A percentile compares a stretch with the other conserved stretches of the same genome.
Conservation (phyloP, 495 filamentous ascomycete species). For the Neurospora tetrasperma region DNA sequence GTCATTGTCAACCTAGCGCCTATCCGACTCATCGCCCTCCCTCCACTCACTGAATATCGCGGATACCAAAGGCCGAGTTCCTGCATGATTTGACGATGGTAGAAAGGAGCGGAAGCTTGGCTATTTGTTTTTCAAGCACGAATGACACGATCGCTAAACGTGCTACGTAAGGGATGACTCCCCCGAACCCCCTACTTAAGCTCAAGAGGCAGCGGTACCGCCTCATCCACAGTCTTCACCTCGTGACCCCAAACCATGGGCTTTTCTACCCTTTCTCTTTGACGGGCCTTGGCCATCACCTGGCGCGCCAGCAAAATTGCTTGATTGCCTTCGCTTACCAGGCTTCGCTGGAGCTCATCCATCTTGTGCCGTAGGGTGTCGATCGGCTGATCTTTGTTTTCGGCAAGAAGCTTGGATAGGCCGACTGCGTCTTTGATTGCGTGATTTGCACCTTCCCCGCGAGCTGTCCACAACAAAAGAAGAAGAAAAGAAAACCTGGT, state of each 20-base stretch:
- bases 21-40: too few relatives aligned
- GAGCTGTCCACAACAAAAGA: slow-evolving; percentile 7
- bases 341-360: slow-evolving; percentile 12
- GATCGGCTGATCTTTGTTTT: slow-evolving; percentile 7
- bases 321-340: slow-evolving; percentile 10
- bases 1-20: too few relatives aligned
- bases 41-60: too few relatives aligned
- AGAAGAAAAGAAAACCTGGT: background rate
- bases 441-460: slow-evolving; percentile 26
- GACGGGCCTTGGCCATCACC: background rate
- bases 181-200: background rate
- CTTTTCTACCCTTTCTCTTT: background rate
- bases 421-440: slow-evolving; percentile 22
- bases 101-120: too few relatives aligned
- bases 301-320: background rate
- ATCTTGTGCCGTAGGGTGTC: slow-evolving; percentile 1
- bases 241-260: slow-evolving; percentile 10
- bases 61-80: too few relatives aligned
- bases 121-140: too few relatives aligned
- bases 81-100: too few relatives aligned
- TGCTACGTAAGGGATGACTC: background rate
- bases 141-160: too few relatives aligned
- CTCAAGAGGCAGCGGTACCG: slow-evolving; percentile 1
- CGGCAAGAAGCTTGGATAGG: slow-evolving; percentile 10
- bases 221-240: background rate